Evolutionary conservation across 1,139 yeast species (phyloP), one percentile per base, ranked within the genome.

Genomic region (Eremothecium sinecaudum): DNA sequence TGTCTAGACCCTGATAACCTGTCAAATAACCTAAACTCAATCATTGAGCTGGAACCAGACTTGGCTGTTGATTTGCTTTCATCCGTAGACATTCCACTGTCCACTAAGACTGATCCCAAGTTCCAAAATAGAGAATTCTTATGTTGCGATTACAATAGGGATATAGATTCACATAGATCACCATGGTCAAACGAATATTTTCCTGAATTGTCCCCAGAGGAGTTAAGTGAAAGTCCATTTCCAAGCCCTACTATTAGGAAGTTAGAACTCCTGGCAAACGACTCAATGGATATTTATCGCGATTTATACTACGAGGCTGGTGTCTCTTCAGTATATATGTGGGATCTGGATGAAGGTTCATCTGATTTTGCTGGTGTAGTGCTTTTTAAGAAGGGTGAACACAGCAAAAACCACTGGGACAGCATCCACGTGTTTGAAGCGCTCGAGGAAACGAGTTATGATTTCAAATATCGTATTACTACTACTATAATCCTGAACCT

Each of bases 261-360:
- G 48, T 64, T 90, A 48, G 98, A 90, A 59, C 56, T 72, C 18
- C 69, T 76, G 45, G 90, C 94, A 43, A 90, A 90, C 57, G 92
- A 84, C 43, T 80, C 96, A 7, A 84, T 90, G 57, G 97, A 87
- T 51, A 72, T 90, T 25, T 90, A 90, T 62, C 69, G 96, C 44
- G 98, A 90, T 55, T 63, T 90, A 48, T 90, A 90, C 63, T 90
- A 86, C 57, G 97, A 87, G 57, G 96, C 97, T 23, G 92, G 94
- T 13, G 68, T 80, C 28, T 79, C 93, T 2, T 78, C 90, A 38
- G 94, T 80, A n/a, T 90, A 90, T 55, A 65, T 90, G 33, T 90
- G 98, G 98, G 82, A 74, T 28, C 63, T 67, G 4, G 67, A 62
- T 21, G 75, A 66, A 26, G 68, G 63, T 6, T 66, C 60, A 14